Conservation (phyloP, 2,329 filamentous ascomycete species). For the Cercospora janseana region DNA sequence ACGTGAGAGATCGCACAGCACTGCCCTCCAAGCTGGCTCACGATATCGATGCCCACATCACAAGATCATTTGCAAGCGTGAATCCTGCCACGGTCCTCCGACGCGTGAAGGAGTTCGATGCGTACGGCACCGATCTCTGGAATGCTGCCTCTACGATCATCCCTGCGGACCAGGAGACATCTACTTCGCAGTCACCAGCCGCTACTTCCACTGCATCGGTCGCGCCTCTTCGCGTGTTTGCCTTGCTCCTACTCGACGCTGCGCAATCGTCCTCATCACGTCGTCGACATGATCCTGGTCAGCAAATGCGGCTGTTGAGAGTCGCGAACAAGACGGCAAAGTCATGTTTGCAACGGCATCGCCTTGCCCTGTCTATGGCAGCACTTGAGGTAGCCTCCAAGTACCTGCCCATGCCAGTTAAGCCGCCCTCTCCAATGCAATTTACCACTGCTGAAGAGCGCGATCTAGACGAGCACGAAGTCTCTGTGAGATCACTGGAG, state of each 20-base stretch:
- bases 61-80: constrained; percentile 20
- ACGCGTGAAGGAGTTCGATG: constrained; percentile 54
- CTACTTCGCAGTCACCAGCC: constrained; percentile 4
- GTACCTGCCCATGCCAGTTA: constrained; percentile 37
- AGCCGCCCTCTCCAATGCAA: constrained; percentile 16
- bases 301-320: constrained; percentile 58
- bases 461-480: constrained; percentile 30
- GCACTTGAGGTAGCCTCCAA: constrained; percentile 64
- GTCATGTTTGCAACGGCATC: constrained; percentile 59
- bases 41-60: constrained; percentile 26
- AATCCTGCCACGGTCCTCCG: constrained; percentile 22
- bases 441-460: constrained; percentile 19
- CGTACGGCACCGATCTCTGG: constrained; percentile 60
- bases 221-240: constrained; percentile 53
- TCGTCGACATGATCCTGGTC: constrained; percentile 30
- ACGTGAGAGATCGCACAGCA: constrained; percentile 22
- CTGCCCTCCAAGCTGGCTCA: constrained; percentile 18
- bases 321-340: constrained; percentile 65
- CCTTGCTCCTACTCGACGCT: constrained; percentile 66
- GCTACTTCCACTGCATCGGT: constrained; percentile 12
- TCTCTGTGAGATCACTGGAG: constrained; percentile 45
- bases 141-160: constrained; percentile 60
- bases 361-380: constrained; percentile 58
- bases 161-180: constrained; percentile 15
- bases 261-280: constrained; percentile 43